A percentile compares a stretch with the other conserved stretches of the same genome.
phyloP scores from a whole-genome alignment of 2,329 filamentous ascomycete species.

The Neopestalotiopsis rosae region DNA sequence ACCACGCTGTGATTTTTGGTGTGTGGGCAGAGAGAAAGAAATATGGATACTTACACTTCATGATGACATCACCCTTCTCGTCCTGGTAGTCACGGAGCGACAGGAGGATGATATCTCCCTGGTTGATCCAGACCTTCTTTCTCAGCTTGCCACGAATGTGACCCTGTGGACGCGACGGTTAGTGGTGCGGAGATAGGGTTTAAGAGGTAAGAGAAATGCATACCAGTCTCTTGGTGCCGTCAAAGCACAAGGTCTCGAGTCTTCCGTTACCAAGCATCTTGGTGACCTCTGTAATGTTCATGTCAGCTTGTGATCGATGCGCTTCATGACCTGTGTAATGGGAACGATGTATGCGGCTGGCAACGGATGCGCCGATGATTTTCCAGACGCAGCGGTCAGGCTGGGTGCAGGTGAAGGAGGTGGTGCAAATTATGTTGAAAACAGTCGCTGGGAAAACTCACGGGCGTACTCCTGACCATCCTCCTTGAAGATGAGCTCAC shows the following conservation, averaged over 20 bases:
- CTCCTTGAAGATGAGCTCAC: slow-evolving; percentile 98
- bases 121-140: slow-evolving; percentile 99
- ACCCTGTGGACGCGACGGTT: slow-evolving; percentile 48
- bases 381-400: background rate
- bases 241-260: slow-evolving; percentile 92
- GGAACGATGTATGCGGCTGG: background rate
- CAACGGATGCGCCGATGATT: background rate
- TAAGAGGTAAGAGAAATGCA: slow-evolving; percentile 47
- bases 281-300: slow-evolving; percentile 67
- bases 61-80: slow-evolving; percentile 90
- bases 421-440: background rate
- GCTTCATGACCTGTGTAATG: background rate
- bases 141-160: slow-evolving; percentile 95
- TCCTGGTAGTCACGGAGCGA: slow-evolving; percentile 92
- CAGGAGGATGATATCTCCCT: slow-evolving; percentile 90
- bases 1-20: background rate
- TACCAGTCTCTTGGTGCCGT: slow-evolving; percentile 75
- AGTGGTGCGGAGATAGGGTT: slow-evolving; percentile 22
- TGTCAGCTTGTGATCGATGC: background rate
- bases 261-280: slow-evolving; percentile 98
- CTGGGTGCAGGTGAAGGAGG: background rate
- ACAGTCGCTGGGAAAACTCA: slow-evolving; percentile 1
- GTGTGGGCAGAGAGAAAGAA: background rate
- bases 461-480: slow-evolving; percentile 77
- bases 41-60: slow-evolving; percentile 66